Percentiles rank a stretch among this genome's conserved stretches.
These are phyloP conservation scores for Aspergillus affinis DNA, from an alignment of 495 filamentous ascomycete genomes.

Conservation along the genomic window DNA sequence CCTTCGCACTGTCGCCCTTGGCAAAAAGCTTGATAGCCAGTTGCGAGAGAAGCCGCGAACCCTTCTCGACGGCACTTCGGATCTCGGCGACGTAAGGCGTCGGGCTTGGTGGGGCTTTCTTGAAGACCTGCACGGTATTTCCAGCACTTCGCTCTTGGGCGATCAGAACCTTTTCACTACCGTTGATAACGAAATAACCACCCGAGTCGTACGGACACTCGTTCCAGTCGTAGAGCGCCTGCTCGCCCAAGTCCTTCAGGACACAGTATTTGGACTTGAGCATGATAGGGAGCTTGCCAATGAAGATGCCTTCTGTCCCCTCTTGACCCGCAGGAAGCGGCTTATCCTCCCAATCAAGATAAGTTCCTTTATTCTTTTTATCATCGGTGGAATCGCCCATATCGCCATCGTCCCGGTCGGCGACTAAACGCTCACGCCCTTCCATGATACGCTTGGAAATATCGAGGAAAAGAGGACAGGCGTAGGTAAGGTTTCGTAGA, in stretches of 20 bases:
- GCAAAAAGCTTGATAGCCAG: conserved; percentile 84
- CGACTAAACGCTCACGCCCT: conserved; percentile 71
- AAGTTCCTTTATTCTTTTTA: conserved; percentile 43
- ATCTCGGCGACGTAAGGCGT: conserved; percentile 95
- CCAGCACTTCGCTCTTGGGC: conserved; percentile 96
- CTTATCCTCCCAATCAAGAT: conserved; percentile 52
- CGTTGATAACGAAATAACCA: conserved; percentile 99
- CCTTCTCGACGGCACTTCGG: conserved; percentile 93
- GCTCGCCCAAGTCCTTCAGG: conserved; percentile 74
- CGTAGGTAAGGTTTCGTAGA: conserved; percentile 91
- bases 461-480: conserved; percentile 81
- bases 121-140: conserved; percentile 98
- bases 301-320: conserved; percentile 70
- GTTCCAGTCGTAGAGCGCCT: conserved; percentile 78
- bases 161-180: conserved; percentile 98
- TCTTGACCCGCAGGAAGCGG: conserved; percentile 59
- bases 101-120: conserved; percentile 83
- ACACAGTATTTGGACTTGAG: conserved; percentile 93
- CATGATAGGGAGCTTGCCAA: conserved; percentile 97
- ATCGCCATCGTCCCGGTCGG: conserved; percentile 51
- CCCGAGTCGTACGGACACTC: conserved; percentile 98
- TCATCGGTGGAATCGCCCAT: conserved; percentile 45
- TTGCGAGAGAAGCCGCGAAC: conserved; percentile 86
- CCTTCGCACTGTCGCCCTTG: conserved; percentile 75
- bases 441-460: conserved; percentile 78